Percentiles rank a stretch among this genome's conserved stretches.
These are phyloP conservation scores for Suillus bovinus DNA, from an alignment of 768 basidiomycete species.

Conservation along the genomic window DNA sequence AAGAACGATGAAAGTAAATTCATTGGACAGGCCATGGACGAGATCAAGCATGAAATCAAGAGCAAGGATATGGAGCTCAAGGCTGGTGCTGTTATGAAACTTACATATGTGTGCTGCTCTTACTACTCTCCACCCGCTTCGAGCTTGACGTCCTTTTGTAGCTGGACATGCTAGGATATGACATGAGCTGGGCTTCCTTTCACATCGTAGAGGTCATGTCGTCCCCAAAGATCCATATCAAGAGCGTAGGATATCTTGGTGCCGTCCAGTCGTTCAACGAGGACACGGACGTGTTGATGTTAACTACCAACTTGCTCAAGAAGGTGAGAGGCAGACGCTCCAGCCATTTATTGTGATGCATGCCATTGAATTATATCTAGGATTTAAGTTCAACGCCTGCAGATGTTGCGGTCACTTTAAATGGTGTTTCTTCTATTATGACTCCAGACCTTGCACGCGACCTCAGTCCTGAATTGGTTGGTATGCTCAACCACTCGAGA, in stretches of 20 bases:
- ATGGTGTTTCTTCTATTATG: slow-evolving; percentile 82
- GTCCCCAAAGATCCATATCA: slow-evolving; percentile 86
- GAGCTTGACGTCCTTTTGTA: slow-evolving; percentile 34
- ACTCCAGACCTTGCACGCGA: slow-evolving; percentile 91
- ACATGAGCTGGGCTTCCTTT: slow-evolving; percentile 95
- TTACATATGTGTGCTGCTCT: slow-evolving; percentile 78
- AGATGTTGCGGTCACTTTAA: slow-evolving; percentile 74
- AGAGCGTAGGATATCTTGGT: slow-evolving; percentile 94
- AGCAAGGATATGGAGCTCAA: slow-evolving; percentile 97
- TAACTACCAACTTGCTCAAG: slow-evolving; percentile 94
- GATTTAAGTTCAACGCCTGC: slow-evolving; percentile 77
- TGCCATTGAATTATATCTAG: slow-evolving; percentile 40
- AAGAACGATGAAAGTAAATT: slow-evolving; percentile 93
- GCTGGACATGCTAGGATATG: slow-evolving; percentile 97
- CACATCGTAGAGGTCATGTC: slow-evolving; percentile 99
- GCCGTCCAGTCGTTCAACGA: slow-evolving; percentile 88
- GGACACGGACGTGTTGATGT: slow-evolving; percentile 96
- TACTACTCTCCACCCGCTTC: slow-evolving; percentile 1
- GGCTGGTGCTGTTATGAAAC: slow-evolving; percentile 91
- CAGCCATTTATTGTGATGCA: background rate
- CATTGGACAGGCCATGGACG: slow-evolving; percentile 89
- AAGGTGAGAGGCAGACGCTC: slow-evolving; percentile 56
- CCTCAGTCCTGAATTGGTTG: slow-evolving; percentile 78
- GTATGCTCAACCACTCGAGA: slow-evolving; percentile 88
- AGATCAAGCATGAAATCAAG: slow-evolving; percentile 89